These are phyloP conservation scores for Skeletonema marinoi DNA, from an alignment of 108 stramenopile species.

Conservation along the genomic window DNA sequence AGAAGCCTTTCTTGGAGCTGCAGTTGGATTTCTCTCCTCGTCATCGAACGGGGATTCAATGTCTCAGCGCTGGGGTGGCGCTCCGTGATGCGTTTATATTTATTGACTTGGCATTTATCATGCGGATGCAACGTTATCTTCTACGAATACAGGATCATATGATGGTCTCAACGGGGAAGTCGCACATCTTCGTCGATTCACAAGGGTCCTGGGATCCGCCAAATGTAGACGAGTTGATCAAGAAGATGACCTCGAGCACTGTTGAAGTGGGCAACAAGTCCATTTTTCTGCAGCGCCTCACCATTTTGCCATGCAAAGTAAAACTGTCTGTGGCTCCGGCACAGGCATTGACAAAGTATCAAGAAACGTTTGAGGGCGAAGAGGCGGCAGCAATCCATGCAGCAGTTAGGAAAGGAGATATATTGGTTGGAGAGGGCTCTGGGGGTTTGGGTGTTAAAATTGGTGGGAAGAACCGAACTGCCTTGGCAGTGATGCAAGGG, in stretches of 20 bases:
- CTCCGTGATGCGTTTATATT: constrained; percentile 62
- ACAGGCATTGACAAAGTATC: constrained; percentile 57
- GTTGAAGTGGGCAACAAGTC: constrained; percentile 19
- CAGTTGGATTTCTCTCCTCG: constrained; percentile 62
- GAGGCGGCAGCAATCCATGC: constrained; percentile 71
- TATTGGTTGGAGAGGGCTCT: constrained; percentile 52
- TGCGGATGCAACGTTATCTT: constrained; percentile 65
- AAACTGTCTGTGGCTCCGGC: constrained; percentile 73
- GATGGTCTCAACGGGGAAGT: constrained; percentile 9
- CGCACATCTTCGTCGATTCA: not conserved
- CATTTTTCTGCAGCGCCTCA: constrained; percentile 72
- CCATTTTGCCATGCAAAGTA: constrained; percentile 45
- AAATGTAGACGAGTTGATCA: constrained; percentile 13
- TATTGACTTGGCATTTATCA: constrained; percentile 71
- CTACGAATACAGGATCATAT: constrained; percentile 56
- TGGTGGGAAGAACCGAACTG: constrained; percentile 69
- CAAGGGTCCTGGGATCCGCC: constrained; percentile 20
- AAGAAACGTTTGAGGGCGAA: constrained; percentile 66
- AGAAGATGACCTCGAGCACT: constrained; percentile 4
- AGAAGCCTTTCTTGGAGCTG: constrained; percentile 57
- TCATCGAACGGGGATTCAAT: constrained; percentile 67
- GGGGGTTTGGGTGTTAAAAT: constrained; percentile 67
- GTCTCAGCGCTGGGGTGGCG: constrained; percentile 58
- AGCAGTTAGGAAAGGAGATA: constrained; percentile 84
- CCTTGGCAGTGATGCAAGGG: constrained; percentile 65